Evolutionary conservation across 257 asterid species (phyloP).

Genomic region (Fraxinus excelsior): DNA sequence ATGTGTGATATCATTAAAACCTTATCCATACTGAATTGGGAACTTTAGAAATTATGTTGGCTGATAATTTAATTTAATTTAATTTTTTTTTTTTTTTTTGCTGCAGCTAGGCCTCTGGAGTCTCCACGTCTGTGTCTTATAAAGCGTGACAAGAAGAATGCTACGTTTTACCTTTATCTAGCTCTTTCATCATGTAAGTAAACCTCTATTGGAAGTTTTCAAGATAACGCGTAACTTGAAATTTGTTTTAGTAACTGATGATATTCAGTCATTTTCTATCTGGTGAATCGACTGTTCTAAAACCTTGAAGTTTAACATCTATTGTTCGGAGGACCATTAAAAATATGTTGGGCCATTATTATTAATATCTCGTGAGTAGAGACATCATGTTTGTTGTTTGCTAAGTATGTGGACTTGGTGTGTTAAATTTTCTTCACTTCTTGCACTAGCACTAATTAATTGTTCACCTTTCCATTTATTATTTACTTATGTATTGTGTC

Average conservation of each 20-base stretch:
- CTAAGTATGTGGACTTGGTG: neutral
- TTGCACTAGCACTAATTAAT: neutral
- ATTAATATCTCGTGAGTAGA: neutral
- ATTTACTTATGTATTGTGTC: neutral
- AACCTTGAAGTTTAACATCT: neutral
- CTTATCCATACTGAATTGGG: no score
- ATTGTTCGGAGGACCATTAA: neutral
- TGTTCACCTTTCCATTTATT: neutral
- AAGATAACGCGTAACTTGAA: conserved; percentile 5
- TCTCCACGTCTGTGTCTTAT: conserved; percentile 77
- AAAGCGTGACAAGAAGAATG: conserved; percentile 90
- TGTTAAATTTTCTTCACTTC: no score
- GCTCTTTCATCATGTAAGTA: conserved; percentile 84
- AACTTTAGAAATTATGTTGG: no score
- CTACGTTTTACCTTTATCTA: conserved; percentile 72
- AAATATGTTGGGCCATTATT: no score
- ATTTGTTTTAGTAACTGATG: conserved; percentile 1
- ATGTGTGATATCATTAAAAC: no score
- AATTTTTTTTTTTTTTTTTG: no score
- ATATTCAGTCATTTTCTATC: conserved; percentile 2
- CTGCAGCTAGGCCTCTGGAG: conserved; percentile 90
- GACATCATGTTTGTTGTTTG: neutral
- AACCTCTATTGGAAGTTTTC: conserved; percentile 6
- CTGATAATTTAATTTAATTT: no score
- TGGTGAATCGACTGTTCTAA: neutral